Evolutionary conservation across 805 yeast species (phyloP).

Genomic region (Naumovozyma baii): DNA sequence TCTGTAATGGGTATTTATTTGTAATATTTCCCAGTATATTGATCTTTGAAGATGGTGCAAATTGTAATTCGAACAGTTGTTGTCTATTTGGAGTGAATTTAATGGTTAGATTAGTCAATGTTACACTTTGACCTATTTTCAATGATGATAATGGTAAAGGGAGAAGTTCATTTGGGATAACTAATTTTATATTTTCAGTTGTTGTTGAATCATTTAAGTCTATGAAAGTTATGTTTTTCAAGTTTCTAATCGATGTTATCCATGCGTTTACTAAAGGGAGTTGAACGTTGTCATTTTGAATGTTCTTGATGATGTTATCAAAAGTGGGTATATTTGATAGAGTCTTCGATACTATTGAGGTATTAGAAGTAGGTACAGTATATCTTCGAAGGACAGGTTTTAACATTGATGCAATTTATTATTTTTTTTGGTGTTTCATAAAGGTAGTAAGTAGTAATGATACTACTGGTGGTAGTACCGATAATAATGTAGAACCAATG

Average conservation of each 20-base stretch:
- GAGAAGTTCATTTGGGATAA: slow-evolving; percentile 34
- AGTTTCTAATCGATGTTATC: slow-evolving; percentile 59
- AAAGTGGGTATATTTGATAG: neutral
- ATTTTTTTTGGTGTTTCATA: too few species aligned
- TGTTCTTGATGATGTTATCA: neutral
- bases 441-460: too few species aligned
- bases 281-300: neutral
- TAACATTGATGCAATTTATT: too few species aligned
- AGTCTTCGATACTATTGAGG: neutral
- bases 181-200: slow-evolving; percentile 44
- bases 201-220: slow-evolving; percentile 75
- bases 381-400: too few species aligned
- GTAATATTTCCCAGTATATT: slow-evolving; percentile 52
- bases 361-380: neutral
- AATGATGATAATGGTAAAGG: neutral
- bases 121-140: slow-evolving; percentile 35
- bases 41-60: slow-evolving; percentile 29
- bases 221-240: slow-evolving; percentile 71
- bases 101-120: slow-evolving; percentile 32
- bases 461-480: too few species aligned
- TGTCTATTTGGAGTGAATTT: slow-evolving; percentile 27
- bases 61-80: slow-evolving; percentile 45
- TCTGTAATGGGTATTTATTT: slow-evolving; percentile 70
- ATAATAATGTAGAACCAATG: too few species aligned
- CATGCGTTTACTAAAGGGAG: slow-evolving; percentile 48